These are phyloP conservation scores for Mycosphaerella sp. DNA, from an alignment of 2,329 filamentous ascomycete species.

Conservation along the genomic window DNA sequence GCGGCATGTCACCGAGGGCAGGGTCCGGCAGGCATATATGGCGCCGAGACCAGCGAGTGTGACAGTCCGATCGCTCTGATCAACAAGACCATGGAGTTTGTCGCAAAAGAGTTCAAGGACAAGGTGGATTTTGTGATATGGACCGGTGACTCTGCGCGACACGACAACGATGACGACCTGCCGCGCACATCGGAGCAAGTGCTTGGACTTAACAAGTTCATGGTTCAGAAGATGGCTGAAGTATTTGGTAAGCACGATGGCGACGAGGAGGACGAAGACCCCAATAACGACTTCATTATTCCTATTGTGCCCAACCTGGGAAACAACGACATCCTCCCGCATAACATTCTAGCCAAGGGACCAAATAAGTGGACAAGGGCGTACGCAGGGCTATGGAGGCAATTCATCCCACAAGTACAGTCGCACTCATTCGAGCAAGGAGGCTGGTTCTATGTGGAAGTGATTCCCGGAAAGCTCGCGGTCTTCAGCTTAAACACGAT, in stretches of 20 bases:
- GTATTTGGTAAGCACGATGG: slow-evolving; percentile 58
- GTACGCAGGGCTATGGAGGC: slow-evolving; percentile 72
- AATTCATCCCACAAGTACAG: slow-evolving; percentile 88
- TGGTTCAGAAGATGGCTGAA: slow-evolving; percentile 70
- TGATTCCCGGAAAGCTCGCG: slow-evolving; percentile 75
- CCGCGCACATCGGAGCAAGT: slow-evolving; percentile 72
- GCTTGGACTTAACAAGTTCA: slow-evolving; percentile 65
- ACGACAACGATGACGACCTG: slow-evolving; percentile 42
- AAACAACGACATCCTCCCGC: slow-evolving; percentile 95
- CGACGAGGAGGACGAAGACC: slow-evolving; percentile 41
- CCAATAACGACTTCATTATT: slow-evolving; percentile 57
- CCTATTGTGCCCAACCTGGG: slow-evolving; percentile 87
- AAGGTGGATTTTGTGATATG: slow-evolving; percentile 37
- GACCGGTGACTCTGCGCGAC: slow-evolving; percentile 37
- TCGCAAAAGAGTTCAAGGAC: slow-evolving; percentile 45
- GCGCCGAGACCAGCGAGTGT: slow-evolving; percentile 80
- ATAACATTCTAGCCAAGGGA: slow-evolving; percentile 82
- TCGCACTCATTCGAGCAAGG: slow-evolving; percentile 85
- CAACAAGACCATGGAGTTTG: slow-evolving; percentile 87
- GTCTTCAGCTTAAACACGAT: slow-evolving; percentile 94
- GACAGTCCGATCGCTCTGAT: slow-evolving; percentile 75
- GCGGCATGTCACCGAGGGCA: slow-evolving; percentile 71
- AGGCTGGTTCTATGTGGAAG: slow-evolving; percentile 92
- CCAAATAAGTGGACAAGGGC: slow-evolving; percentile 79
- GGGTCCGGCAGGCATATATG: slow-evolving; percentile 73